Evolutionary conservation across 495 filamentous ascomycete genomes (phyloP), one percentile per base, ranked within the genome.

Genomic region (Daldinia vernicosa): DNA sequence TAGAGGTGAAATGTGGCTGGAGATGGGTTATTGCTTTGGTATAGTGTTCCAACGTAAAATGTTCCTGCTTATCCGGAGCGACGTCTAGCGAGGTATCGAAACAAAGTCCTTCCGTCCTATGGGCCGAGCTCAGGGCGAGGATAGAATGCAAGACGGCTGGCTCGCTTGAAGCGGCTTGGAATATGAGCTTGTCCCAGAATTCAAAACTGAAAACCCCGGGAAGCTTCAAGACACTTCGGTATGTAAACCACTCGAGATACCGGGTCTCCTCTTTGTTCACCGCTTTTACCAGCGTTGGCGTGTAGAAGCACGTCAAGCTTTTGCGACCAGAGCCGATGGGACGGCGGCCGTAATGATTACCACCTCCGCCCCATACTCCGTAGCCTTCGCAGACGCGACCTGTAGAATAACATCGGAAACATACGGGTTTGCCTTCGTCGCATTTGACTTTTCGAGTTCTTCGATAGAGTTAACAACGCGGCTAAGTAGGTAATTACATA

Each of bases 321-420:
- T 37, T 57, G 39, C 37, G 45, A 27, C 50, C 50, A 56, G 58
- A 62, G 12, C 50, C 32, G 5, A 43, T 27, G 4, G 47, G 27
- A 65, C 66, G 74, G 39, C 71, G 62, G 27, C 66, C 69, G 45
- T 71, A 75, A 24, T 65, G 62, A 26, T 81, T 80, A 9, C 78
- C 79, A 17, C 81, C 83, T 9, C 83, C 82, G 50, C 84, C 82
- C 84, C 84, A 86, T 65, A 85, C 79, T 26, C 80, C 84, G 67
- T 88, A 88, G 35, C 86, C 87, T 63, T 88, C 87, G 74, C 88
- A 90, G 24, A 80, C 75, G 15, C 87, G 83, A 43, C 87, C 85
- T 12, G 86, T 86, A 6, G 81, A 84, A 55, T 84, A 57, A 68
- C 88, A 90, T 45, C 82, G 80, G 8, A 70, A 77, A 70, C 88